Evolutionary conservation across 2,329 filamentous ascomycete genomes (phyloP).

Genomic region (Grosmannia penicillata): DNA sequence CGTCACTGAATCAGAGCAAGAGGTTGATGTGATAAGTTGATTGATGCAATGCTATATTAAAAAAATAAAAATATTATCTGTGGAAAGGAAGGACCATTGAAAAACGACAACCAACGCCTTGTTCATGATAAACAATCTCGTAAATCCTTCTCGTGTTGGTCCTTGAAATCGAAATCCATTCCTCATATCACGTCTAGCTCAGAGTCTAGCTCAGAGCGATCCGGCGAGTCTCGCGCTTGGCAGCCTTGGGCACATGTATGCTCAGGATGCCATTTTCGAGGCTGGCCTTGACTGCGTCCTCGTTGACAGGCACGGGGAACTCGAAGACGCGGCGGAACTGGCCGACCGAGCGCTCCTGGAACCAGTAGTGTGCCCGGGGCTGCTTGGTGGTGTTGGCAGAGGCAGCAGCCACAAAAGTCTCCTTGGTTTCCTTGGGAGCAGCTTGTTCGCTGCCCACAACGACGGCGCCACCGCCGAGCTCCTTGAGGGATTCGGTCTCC

Average conservation of each 20-base stretch:
- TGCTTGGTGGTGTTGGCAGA: not conserved
- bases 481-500: slow-evolving; percentile 15
- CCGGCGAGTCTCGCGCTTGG: slow-evolving; percentile 40
- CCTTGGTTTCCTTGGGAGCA: slow-evolving; percentile 8
- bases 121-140: too few species aligned
- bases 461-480: slow-evolving; percentile 13
- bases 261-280: slow-evolving; percentile 52
- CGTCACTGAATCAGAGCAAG: too few species aligned
- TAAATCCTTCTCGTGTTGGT: too few species aligned
- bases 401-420: not conserved
- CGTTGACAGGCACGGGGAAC: slow-evolving; percentile 50
- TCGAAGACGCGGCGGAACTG: slow-evolving; percentile 54
- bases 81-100: too few species aligned
- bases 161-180: too few species aligned
- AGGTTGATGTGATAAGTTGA: too few species aligned
- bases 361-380: slow-evolving; percentile 42
- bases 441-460: slow-evolving; percentile 14
- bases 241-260: slow-evolving; percentile 51
- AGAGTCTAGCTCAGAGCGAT: slow-evolving; percentile 35
- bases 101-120: too few species aligned
- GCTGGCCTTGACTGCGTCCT: slow-evolving; percentile 43
- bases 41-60: too few species aligned
- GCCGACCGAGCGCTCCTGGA: slow-evolving; percentile 49
- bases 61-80: too few species aligned
- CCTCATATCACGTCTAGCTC: not conserved